Conservation (phyloP, 2,329 filamentous ascomycete genomes). For the Apiospora aurea region DNA sequence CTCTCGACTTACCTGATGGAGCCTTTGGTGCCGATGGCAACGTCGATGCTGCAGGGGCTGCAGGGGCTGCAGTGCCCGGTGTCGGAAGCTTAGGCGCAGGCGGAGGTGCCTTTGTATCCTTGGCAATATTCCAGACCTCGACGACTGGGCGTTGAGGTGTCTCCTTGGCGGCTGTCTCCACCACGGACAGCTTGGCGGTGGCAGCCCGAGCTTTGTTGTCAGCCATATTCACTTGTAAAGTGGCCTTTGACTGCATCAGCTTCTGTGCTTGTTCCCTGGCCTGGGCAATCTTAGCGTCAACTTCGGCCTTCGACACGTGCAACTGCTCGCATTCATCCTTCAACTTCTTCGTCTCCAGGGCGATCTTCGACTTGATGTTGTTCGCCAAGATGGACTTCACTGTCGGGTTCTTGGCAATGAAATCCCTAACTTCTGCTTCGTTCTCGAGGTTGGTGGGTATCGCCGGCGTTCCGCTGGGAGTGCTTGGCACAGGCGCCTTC, state of each 20-base stretch:
- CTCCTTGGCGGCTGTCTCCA: conserved; percentile 82
- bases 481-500: conserved; percentile 46
- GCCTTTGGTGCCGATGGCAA: conserved; percentile 13
- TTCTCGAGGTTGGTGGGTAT: conserved; percentile 52
- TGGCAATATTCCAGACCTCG: conserved; percentile 87
- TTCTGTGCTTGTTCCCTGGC: conserved; percentile 71
- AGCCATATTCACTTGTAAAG: conserved; percentile 78
- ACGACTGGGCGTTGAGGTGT: conserved; percentile 83
- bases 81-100: conserved; percentile 40
- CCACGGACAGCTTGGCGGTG: conserved; percentile 76
- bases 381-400: conserved; percentile 64
- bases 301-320: conserved; percentile 53
- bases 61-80: conserved; percentile 24
- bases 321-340: conserved; percentile 58
- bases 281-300: conserved; percentile 59
- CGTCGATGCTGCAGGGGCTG: conserved; percentile 21
- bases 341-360: conserved; percentile 67
- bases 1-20: conserved; percentile 21
- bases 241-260: conserved; percentile 77
- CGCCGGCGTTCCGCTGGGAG: conserved; percentile 28
- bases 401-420: conserved; percentile 63
- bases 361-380: conserved; percentile 75
- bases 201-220: conserved; percentile 72
- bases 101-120: conserved; percentile 63
- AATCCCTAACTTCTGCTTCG: conserved; percentile 63